A percentile compares a stretch with the other conserved stretches of the same genome.
These are phyloP conservation scores for Neovahlkampfia damariscottae DNA, from an alignment of 78 protist genomes.

Conservation along the genomic window DNA sequence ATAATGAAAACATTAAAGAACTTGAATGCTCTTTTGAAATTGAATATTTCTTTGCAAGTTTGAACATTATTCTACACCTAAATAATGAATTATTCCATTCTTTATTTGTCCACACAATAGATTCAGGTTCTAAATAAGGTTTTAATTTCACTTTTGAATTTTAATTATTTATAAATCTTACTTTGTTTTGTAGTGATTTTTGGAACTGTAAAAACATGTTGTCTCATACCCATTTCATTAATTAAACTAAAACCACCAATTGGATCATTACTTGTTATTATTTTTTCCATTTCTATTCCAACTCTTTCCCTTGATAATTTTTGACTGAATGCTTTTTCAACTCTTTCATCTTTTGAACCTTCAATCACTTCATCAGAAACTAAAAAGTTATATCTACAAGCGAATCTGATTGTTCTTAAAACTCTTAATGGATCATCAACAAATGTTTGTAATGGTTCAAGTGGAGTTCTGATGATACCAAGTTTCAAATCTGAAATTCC, in stretches of 20 bases:
- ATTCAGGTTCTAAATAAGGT: background rate
- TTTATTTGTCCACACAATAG: background rate
- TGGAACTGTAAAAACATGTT: background rate
- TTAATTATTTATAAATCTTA: background rate
- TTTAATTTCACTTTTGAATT: background rate
- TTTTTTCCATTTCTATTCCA: constrained; percentile 47
- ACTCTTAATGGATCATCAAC: constrained; percentile 91
- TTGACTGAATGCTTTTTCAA: constrained; percentile 28
- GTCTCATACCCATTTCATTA: too few relatives aligned
- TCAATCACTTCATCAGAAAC: constrained; percentile 28
- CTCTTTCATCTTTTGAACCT: constrained; percentile 7
- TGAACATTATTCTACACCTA: background rate
- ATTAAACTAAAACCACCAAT: background rate
- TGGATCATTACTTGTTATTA: constrained; percentile 23
- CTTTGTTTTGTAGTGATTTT: background rate
- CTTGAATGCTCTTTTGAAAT: too few relatives aligned
- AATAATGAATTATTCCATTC: background rate
- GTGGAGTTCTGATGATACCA: constrained; percentile 71
- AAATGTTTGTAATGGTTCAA: constrained; percentile 70
- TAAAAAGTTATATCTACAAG: constrained; percentile 50
- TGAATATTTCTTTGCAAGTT: background rate
- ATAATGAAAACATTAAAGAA: background rate
- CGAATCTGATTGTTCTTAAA: constrained; percentile 74
- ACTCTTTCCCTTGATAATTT: constrained; percentile 62
- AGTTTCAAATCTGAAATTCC: constrained; percentile 60